Conservation (phyloP, 1,139 yeast genomes). For the Candida freyschussii region DNA sequence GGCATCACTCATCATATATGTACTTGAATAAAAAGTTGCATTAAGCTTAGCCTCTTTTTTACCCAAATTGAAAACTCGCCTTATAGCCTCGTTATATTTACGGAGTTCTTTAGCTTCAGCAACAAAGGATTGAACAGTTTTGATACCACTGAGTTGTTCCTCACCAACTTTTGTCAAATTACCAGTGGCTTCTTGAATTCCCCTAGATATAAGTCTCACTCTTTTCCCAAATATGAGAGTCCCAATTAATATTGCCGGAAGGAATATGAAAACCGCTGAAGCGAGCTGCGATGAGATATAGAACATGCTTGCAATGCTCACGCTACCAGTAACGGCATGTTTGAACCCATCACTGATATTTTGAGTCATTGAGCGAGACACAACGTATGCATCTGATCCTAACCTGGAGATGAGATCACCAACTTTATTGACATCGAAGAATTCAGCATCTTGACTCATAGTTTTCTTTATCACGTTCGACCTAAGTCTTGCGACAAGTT, state of each 20-base stretch:
- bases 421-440: slow-evolving; percentile 86
- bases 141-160: slow-evolving; percentile 81
- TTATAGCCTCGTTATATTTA: slow-evolving; percentile 63
- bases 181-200: slow-evolving; percentile 83
- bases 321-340: slow-evolving; percentile 70
- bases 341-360: slow-evolving; percentile 89
- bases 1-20: slow-evolving; percentile 76
- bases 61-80: slow-evolving; percentile 69
- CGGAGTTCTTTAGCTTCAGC: slow-evolving; percentile 68
- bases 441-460: slow-evolving; percentile 83
- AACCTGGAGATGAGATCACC: slow-evolving; percentile 90
- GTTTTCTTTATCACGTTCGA: slow-evolving; percentile 72
- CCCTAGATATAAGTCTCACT: slow-evolving; percentile 68
- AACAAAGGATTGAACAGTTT: slow-evolving; percentile 84
- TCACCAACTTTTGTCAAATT: slow-evolving; percentile 84
- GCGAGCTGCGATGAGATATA: slow-evolving; percentile 79
- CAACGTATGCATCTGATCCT: slow-evolving; percentile 86
- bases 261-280: slow-evolving; percentile 64
- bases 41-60: slow-evolving; percentile 75
- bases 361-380: slow-evolving; percentile 80
- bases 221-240: slow-evolving; percentile 75
- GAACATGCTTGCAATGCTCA: slow-evolving; percentile 87
- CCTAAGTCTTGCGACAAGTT: slow-evolving; percentile 77
- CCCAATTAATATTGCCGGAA: slow-evolving; percentile 78
- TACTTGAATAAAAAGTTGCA: slow-evolving; percentile 71